Conservation (phyloP, 1,139 yeast genomes). For the Geotrichum carabidarum region DNA sequence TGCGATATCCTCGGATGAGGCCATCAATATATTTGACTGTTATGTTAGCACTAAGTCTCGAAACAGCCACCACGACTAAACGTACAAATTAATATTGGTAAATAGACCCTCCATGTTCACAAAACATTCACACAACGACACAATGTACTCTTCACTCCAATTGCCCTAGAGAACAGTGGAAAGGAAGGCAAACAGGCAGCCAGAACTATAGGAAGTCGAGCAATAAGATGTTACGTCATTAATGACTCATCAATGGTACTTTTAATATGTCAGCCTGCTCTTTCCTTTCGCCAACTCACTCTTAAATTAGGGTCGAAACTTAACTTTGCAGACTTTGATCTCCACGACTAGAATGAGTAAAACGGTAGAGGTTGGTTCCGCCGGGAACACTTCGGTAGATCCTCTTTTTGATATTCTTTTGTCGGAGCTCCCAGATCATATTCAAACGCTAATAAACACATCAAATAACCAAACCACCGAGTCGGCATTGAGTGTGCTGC, state of each 20-base stretch:
- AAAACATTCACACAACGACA: background rate
- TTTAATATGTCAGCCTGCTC: too few relatives aligned
- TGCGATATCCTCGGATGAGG: conserved; percentile 87
- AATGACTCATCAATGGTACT: too few relatives aligned
- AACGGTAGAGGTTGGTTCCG: background rate
- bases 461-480: background rate
- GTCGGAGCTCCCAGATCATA: conserved; percentile 24
- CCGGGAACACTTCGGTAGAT: conserved; percentile 18
- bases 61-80: conserved; percentile 8
- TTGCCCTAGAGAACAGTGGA: too few relatives aligned
- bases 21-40: conserved; percentile 66
- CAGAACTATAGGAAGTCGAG: too few relatives aligned
- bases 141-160: too few relatives aligned
- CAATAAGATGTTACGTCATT: too few relatives aligned
- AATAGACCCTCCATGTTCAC: conserved; percentile 71
- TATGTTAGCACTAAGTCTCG: too few relatives aligned
- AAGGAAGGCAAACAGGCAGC: too few relatives aligned
- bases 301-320: background rate
- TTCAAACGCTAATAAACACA: conserved; percentile 6
- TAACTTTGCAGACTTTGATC: background rate
- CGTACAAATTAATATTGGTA: conserved; percentile 69
- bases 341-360: background rate
- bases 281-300: too few relatives aligned
- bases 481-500: conserved; percentile 6
- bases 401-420: conserved; percentile 29